Evolutionary conservation across 2,329 filamentous ascomycete species (phyloP).

Genomic region (Elsinoe arachidis): DNA sequence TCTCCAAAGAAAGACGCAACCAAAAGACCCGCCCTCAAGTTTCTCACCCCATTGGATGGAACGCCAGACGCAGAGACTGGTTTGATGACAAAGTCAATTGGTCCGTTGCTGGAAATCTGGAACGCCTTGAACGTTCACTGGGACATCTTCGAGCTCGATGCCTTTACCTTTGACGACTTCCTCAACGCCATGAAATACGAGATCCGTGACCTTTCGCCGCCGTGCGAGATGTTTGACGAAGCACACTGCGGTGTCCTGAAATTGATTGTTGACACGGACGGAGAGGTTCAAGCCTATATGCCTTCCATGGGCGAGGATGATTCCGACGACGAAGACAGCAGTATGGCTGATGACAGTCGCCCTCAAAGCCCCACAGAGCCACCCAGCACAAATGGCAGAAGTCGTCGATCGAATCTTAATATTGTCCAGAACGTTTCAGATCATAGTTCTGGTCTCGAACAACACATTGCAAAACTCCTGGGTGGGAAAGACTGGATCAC

Average conservation of each 20-base stretch:
- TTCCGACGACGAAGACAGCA: constrained; percentile 59
- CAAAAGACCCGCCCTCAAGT: constrained; percentile 67
- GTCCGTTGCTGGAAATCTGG: constrained; percentile 81
- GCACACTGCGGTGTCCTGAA: constrained; percentile 88
- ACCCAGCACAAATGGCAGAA: constrained; percentile 57
- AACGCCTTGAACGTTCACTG: constrained; percentile 98
- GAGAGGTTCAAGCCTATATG: constrained; percentile 68
- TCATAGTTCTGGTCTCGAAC: constrained; percentile 10
- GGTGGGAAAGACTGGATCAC: constrained; percentile 75
- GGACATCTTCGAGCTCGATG: constrained; percentile 86
- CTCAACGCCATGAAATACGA: constrained; percentile 76
- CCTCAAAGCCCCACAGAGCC: constrained; percentile 47
- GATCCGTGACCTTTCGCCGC: constrained; percentile 51
- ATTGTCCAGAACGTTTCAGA: constrained; percentile 11
- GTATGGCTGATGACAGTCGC: constrained; percentile 47
- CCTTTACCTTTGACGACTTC: constrained; percentile 96
- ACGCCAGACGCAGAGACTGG: constrained; percentile 35
- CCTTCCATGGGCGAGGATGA: constrained; percentile 68
- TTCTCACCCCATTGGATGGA: constrained; percentile 43
- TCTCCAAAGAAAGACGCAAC: constrained; percentile 54
- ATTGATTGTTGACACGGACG: constrained; percentile 69
- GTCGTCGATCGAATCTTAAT: constrained; percentile 36
- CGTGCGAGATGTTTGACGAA: constrained; percentile 81
- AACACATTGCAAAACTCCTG: constrained; percentile 31
- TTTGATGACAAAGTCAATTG: constrained; percentile 77